Conservation (phyloP, 192 early-diverging fungal species). For the Coemansia sp. region DNA sequence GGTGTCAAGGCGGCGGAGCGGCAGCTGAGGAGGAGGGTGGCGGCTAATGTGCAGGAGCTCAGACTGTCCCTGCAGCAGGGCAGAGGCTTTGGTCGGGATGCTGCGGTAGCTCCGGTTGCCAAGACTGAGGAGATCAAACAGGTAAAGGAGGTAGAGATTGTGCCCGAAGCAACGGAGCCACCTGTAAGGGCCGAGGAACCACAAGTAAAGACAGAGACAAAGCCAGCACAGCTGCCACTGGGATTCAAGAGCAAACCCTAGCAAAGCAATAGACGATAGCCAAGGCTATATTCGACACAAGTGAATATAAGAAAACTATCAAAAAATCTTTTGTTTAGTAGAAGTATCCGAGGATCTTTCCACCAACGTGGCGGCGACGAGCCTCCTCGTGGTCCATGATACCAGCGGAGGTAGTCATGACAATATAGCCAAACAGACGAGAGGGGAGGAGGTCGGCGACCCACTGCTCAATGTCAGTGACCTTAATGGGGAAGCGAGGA, state of each 20-base stretch:
- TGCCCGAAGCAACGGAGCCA: background rate
- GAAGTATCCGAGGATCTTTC: constrained; percentile 96
- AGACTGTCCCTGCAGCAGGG: constrained; percentile 39
- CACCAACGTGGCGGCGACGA: constrained; percentile 94
- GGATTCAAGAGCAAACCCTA: constrained; percentile 25
- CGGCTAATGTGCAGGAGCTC: constrained; percentile 29
- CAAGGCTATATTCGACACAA: background rate
- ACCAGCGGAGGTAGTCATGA: constrained; percentile 89
- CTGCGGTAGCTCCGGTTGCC: background rate
- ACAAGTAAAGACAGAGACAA: background rate
- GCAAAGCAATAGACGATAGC: background rate
- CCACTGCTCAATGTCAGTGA: constrained; percentile 94
- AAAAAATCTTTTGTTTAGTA: constrained; percentile 56
- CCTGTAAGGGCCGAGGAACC: background rate
- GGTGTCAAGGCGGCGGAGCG: background rate
- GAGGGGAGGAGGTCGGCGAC: constrained; percentile 95
- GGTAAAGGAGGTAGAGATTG: background rate
- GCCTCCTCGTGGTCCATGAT: constrained; percentile 99
- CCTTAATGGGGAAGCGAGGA: constrained; percentile 97
- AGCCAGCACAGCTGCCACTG: constrained; percentile 16
- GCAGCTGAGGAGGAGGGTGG: background rate
- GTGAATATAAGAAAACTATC: constrained; percentile 1
- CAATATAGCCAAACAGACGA: constrained; percentile 97
- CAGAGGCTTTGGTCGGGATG: constrained; percentile 4
- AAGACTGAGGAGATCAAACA: background rate